Base-by-base conservation (phyloP, 805 yeast species). In the Zygosaccharomyces bisporus region DNA sequence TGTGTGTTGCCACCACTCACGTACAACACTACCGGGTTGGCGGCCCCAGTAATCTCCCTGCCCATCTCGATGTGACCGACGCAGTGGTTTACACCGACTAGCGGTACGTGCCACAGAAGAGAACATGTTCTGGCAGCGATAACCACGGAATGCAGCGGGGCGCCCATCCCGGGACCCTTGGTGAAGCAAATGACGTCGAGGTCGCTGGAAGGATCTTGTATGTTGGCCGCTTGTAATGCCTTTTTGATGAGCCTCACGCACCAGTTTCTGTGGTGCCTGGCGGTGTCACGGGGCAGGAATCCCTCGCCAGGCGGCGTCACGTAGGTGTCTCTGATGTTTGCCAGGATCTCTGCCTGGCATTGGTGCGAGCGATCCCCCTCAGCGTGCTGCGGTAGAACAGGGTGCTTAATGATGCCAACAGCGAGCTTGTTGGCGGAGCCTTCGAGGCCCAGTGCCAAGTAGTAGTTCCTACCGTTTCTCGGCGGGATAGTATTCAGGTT, bases 81-180 rank as follows among this genome's bases (percentile, higher is more conserved):
- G 66, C 99, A 93, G 65, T 93, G 99, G 58, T 93, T 93, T 3
- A 93, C 99, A 0, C 98, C 98, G 6, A 93, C 83, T 24, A 93
- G 64, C 0, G 99, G 98, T 17, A 85, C 68, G 2, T 76, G 62
- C 95, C 95, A 88, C 53, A 91, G 60, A 54, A 83, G 80, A 6
- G 88, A 72, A 30, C 90, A 67, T 0, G 96, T 81, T 59, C 99
- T 72, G 1, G 99, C 98, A 1, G 95, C 95, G 39, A 93, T 74
- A 2, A 84, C 98, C 31, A 89, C 96, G 44, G 91, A 80, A 56
- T 93, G 95, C 42, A 93, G 69, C 0, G 99, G 99, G 0, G 98
- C 98, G 2, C 99, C 99, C 98, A 93, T 93, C 1, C 99, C 99
- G 0, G 99, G 99, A 4, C 99, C 99, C 66, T 86, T 95, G 1